Conservation (phyloP, 2,329 filamentous ascomycete species). For the Pseudonectria buxi region DNA sequence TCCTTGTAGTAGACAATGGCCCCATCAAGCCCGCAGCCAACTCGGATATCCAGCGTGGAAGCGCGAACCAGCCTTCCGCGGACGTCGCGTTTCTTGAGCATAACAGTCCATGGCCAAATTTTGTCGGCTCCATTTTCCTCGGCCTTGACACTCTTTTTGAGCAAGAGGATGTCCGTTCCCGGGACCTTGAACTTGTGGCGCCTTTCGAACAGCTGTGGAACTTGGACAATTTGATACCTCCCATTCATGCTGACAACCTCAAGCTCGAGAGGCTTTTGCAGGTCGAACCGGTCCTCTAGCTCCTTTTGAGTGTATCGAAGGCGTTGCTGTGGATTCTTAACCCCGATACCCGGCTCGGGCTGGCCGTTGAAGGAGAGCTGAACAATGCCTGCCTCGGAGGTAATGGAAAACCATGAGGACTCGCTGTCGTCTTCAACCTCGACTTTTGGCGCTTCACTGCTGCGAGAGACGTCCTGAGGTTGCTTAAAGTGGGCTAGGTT, state of each 20-base stretch:
- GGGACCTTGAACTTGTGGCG: conserved; percentile 31
- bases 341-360: conserved; percentile 4
- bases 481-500: conserved; percentile 62
- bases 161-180: conserved; percentile 29
- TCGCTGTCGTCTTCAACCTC: conserved; percentile 17
- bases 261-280: conserved; percentile 22
- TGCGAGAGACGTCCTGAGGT: conserved; percentile 46
- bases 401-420: conserved; percentile 14
- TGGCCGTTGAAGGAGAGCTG: conserved; percentile 10
- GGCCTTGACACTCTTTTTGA: conserved; percentile 28
- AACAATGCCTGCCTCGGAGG: conserved; percentile 12
- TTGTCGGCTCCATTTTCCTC: conserved; percentile 10
- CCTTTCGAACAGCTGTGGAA: conserved; percentile 28
- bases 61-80: conserved; percentile 31
- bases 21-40: conserved; percentile 38
- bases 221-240: conserved; percentile 25
- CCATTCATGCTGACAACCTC: conserved; percentile 35
- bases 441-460: conserved; percentile 4
- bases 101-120: conserved; percentile 25
- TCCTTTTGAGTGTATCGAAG: conserved; percentile 18
- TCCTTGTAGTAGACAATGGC: conserved; percentile 39
- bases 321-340: not conserved
- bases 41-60: conserved; percentile 36
- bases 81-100: conserved; percentile 23
- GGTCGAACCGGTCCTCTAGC: conserved; percentile 27